Evolutionary conservation across 345 rosid species (phyloP).

Genomic region (Eucalyptus fibrosa): DNA sequence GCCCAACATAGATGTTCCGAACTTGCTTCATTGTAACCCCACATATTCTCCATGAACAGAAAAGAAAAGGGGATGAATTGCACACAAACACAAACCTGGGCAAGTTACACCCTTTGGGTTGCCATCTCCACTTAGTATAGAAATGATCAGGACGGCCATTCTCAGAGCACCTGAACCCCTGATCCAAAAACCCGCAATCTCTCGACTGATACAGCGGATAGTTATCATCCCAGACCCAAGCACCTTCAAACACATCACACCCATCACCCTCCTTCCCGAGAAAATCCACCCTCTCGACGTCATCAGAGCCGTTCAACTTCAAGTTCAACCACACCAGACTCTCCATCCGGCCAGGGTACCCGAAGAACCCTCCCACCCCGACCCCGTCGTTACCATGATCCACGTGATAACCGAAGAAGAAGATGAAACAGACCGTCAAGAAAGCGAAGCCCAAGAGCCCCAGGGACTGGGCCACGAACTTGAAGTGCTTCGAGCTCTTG

Average conservation of each 20-base stretch:
- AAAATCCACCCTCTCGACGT: slow-evolving; percentile 31
- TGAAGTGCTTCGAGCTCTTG: not conserved
- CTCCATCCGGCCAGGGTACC: not conserved
- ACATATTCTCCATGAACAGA: not conserved
- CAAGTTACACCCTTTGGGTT: slow-evolving; percentile 63
- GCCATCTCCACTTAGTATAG: slow-evolving; percentile 98
- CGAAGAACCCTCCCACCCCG: not conserved
- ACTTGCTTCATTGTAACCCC: not conserved
- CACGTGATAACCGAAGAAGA: not conserved
- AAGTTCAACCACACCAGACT: not conserved
- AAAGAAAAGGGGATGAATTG: not conserved
- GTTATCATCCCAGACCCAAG: slow-evolving; percentile 91
- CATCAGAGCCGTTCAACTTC: not conserved
- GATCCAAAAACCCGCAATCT: slow-evolving; percentile 76
- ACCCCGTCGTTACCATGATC: not conserved
- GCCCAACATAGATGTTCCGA: not conserved
- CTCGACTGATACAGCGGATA: slow-evolving; percentile 81
- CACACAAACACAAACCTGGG: slow-evolving; percentile 45
- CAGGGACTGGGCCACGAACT: not conserved
- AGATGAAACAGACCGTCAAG: not conserved
- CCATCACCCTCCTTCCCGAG: slow-evolving; percentile 36
- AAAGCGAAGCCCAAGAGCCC: not conserved
- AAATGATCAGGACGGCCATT: slow-evolving; percentile 81
- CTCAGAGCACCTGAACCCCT: slow-evolving; percentile 79
- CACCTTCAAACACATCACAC: slow-evolving; percentile 79